A percentile compares a stretch with the other conserved stretches of the same genome.
Evolutionary conservation across 2,329 filamentous ascomycete species (phyloP).

Genomic region (Elsinoe arachidis): DNA sequence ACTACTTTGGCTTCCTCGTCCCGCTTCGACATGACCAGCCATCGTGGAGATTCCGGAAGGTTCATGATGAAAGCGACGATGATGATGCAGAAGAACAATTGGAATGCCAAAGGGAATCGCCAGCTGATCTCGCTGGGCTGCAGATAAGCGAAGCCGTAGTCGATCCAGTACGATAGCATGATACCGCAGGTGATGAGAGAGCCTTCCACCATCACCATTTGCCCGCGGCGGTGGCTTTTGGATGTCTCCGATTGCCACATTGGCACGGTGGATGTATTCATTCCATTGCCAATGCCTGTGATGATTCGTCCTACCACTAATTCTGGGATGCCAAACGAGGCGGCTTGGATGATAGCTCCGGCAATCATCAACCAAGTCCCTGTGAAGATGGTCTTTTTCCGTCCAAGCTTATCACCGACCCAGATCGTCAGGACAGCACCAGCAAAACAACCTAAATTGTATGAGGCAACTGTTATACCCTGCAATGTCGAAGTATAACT

Average conservation of each 20-base stretch:
- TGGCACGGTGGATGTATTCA: slow-evolving; percentile 46
- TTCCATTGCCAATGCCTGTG: slow-evolving; percentile 44
- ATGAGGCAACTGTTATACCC: slow-evolving; percentile 36
- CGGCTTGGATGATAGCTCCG: slow-evolving; percentile 41
- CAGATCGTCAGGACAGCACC: slow-evolving; percentile 43
- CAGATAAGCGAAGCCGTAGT: slow-evolving; percentile 30
- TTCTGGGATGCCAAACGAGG: slow-evolving; percentile 36
- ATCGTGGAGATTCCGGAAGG: slow-evolving; percentile 48
- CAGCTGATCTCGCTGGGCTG: slow-evolving; percentile 37
- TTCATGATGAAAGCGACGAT: slow-evolving; percentile 39
- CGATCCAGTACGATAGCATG: slow-evolving; percentile 41
- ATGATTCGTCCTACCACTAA: slow-evolving; percentile 45
- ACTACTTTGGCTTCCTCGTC: slow-evolving; percentile 45
- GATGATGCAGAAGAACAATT: slow-evolving; percentile 45
- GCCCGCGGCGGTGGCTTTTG: slow-evolving; percentile 42
- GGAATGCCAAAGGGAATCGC: slow-evolving; percentile 48
- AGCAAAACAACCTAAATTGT: slow-evolving; percentile 42
- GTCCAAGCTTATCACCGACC: slow-evolving; percentile 41
- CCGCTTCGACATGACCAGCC: slow-evolving; percentile 48
- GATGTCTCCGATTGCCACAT: slow-evolving; percentile 46
- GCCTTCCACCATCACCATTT: slow-evolving; percentile 47
- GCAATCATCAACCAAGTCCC: slow-evolving; percentile 43
- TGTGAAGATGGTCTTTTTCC: slow-evolving; percentile 41
- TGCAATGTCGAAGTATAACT: slow-evolving; percentile 20
- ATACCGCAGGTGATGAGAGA: slow-evolving; percentile 44